These are phyloP conservation scores for Dichomitus squalens DNA, from an alignment of 1,284 basidiomycete genomes.

Conservation along the genomic window DNA sequence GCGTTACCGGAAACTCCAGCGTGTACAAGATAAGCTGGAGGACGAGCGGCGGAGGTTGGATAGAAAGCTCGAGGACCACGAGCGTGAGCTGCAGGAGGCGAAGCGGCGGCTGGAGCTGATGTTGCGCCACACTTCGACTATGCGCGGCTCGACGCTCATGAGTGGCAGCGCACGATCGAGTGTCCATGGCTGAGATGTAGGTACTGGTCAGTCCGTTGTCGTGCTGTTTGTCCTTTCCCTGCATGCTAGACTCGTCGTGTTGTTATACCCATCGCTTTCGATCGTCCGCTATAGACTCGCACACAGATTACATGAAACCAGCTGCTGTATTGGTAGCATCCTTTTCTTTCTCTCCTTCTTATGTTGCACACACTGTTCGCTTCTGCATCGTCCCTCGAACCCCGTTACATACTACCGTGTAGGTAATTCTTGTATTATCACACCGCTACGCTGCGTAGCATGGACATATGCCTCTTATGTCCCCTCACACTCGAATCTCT, in stretches of 20 bases:
- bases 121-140: slow-evolving; percentile 11
- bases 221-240: too few relatives aligned
- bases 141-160: slow-evolving; percentile 11
- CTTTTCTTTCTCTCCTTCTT: slow-evolving; percentile 3
- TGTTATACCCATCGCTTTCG: neutral
- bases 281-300: too few relatives aligned
- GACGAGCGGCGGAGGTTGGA: slow-evolving; percentile 18
- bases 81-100: slow-evolving; percentile 18
- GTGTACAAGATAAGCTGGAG: slow-evolving; percentile 15
- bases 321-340: slow-evolving; percentile 11
- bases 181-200: neutral
- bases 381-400: too few relatives aligned
- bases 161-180: neutral
- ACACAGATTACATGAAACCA: neutral
- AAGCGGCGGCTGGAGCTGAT: slow-evolving; percentile 19
- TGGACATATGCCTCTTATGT: neutral
- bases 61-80: slow-evolving; percentile 15
- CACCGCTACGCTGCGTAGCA: neutral
- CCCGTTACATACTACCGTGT: too few relatives aligned
- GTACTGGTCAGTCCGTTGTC: too few relatives aligned
- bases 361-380: neutral
- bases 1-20: slow-evolving; percentile 20
- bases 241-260: neutral
- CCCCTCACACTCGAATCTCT: slow-evolving; percentile 2
- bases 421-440: too few relatives aligned